These are phyloP conservation scores for Penicillium griseofulvum DNA, from an alignment of 2,329 filamentous ascomycete species.

Conservation along the genomic window DNA sequence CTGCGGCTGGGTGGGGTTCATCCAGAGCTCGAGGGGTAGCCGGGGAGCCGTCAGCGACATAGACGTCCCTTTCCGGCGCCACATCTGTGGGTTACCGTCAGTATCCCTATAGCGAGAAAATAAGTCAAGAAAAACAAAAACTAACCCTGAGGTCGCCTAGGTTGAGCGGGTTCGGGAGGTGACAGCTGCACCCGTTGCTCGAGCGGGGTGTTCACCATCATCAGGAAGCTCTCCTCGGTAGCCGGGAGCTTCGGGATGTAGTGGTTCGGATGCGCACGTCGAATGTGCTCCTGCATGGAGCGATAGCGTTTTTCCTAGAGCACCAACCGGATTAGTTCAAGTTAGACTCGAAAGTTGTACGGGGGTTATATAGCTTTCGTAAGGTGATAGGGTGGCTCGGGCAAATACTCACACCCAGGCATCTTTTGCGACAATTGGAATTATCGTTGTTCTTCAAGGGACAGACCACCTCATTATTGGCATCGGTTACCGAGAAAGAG, in stretches of 20 bases:
- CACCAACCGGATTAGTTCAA: constrained; percentile 7
- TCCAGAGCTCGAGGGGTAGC: constrained; percentile 68
- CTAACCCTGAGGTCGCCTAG: constrained; percentile 39
- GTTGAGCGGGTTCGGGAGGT: constrained; percentile 38
- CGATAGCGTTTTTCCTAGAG: constrained; percentile 87
- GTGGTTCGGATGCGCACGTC: constrained; percentile 91
- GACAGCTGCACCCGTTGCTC: constrained; percentile 63
- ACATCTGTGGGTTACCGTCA: constrained; percentile 49
- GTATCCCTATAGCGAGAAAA: background rate
- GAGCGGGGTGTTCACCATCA: constrained; percentile 92
- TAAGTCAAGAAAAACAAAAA: constrained; percentile 20
- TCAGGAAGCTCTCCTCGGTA: constrained; percentile 93
- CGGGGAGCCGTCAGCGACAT: constrained; percentile 66
- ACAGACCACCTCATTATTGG: constrained; percentile 95
- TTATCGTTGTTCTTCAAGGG: constrained; percentile 94
- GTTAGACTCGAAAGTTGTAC: constrained; percentile 12
- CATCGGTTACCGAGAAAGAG: constrained; percentile 87
- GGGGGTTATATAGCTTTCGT: background rate
- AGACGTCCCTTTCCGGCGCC: constrained; percentile 61
- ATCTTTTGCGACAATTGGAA: constrained; percentile 94
- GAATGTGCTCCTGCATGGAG: constrained; percentile 99
- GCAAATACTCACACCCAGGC: constrained; percentile 80
- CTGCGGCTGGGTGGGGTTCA: constrained; percentile 66
- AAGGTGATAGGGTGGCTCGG: constrained; percentile 14
- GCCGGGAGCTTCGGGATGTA: constrained; percentile 98